phyloP scores from a whole-genome alignment of 768 basidiomycete species.

The Termitomyces titanicus region DNA sequence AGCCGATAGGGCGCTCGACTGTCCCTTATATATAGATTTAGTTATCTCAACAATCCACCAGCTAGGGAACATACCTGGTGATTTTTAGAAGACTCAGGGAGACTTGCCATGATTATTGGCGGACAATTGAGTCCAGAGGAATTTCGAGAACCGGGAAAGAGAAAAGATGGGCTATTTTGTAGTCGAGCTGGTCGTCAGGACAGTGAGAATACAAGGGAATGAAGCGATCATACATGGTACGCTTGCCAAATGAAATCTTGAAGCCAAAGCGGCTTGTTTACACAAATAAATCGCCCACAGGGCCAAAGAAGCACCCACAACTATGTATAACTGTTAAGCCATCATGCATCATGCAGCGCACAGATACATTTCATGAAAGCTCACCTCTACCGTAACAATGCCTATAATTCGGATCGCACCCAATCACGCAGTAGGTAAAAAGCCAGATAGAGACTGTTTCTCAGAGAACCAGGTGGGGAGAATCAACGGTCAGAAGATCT shows the following conservation, averaged over 20 bases:
- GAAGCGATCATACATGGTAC: conserved; percentile 17
- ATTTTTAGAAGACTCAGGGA: background rate
- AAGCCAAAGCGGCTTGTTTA: conserved; percentile 30
- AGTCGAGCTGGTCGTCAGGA: conserved; percentile 4
- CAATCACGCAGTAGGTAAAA: background rate
- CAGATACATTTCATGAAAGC: background rate
- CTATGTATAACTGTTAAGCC: too few relatives aligned
- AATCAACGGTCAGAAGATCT: background rate
- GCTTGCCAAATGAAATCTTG: conserved; percentile 8
- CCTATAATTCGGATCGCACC: background rate
- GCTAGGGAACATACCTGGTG: background rate
- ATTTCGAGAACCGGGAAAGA: background rate
- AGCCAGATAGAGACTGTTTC: background rate
- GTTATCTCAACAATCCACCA: background rate
- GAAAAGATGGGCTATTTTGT: conserved; percentile 1
- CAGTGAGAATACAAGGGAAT: conserved; percentile 14
- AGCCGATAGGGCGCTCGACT: background rate
- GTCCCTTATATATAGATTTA: background rate
- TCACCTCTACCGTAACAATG: background rate
- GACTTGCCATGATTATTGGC: background rate
- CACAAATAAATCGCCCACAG: conserved; percentile 38
- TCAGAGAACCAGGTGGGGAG: background rate
- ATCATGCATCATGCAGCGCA: background rate
- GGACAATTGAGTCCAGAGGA: background rate
- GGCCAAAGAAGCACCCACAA: conserved; percentile 33